Base-by-base conservation (phyloP, 345 rosid genomes). In the Corchorus capsularis region DNA sequence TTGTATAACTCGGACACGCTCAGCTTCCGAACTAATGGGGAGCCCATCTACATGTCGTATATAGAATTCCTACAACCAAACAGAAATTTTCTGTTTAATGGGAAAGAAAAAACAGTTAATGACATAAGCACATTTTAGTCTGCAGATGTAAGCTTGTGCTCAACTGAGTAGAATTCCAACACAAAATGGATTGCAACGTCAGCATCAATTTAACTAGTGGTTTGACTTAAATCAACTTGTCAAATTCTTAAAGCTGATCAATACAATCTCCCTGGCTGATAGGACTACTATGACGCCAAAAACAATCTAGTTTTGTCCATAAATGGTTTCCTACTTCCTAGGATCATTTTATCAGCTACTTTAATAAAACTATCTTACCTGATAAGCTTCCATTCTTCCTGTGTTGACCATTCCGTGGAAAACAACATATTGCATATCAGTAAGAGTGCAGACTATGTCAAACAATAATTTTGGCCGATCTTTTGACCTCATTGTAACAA, bases 381-480 rank as follows among this genome's bases (percentile, higher is more conserved):
- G 98, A 81, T 89, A 90, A 77, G 98, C 93, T 78, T 91, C 97
- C 79, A 66, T 82, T 73, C 73, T 84, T 61, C 88, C 87, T 0
- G 98, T 86, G 84, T 81, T 82, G 75, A 93, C 97, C 94, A 89
- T 86, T 72, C 97, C 97, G 73, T 94, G 98, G 78, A 86, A 94
- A 67, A 94, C 95, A 35, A 93, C 92, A 83, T 93, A 93, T 74
- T 94, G 89, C 98, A 94, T 93, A 84, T 92, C 98, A 17, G 98
- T 92, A 59, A 94, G 83, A 63, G 97, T 92, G 88, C 98, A 94
- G 46, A 94, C 88, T 8, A 89, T 91, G 77, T 94, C 98, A 59
- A 92, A 94, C 85, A 94, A 81, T 71, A 92, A 76, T 78, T 94
- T 94, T 9, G 98, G 97, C 35, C 97, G 87, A 79, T 92, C 97